Conservation (phyloP, 106 monocot genomes). For the Dendrobium huoshanense region DNA sequence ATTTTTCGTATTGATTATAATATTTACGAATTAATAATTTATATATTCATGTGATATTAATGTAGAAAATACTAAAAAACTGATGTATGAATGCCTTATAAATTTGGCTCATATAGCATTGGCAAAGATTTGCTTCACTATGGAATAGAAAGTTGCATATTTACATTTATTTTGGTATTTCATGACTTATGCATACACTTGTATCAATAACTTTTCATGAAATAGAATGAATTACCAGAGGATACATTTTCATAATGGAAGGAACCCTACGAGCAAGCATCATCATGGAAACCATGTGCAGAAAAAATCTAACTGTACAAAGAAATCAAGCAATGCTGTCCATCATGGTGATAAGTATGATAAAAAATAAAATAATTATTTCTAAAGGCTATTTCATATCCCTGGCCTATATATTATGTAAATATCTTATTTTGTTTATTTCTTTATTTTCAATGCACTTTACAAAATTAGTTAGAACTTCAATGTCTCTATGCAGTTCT, state of each 20-base stretch:
- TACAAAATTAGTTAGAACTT: background rate
- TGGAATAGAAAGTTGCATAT: background rate
- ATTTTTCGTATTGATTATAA: too few species aligned
- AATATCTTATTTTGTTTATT: background rate
- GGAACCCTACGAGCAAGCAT: constrained; percentile 32
- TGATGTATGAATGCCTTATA: constrained; percentile 44
- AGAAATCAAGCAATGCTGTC: constrained; percentile 10
- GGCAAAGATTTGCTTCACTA: constrained; percentile 26
- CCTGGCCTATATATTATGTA: too few species aligned
- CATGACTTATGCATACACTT: background rate
- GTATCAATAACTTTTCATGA: constrained; percentile 4
- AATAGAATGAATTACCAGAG: constrained; percentile 26
- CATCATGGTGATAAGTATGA: constrained; percentile 34
- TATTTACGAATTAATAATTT: too few species aligned
- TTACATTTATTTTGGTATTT: background rate
- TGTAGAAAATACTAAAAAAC: constrained; percentile 12
- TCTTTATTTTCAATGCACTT: background rate
- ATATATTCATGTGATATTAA: constrained; percentile 2
- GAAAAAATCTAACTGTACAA: too few species aligned
- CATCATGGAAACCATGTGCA: constrained; percentile 65
- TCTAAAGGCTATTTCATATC: background rate
- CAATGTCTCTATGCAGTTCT: background rate
- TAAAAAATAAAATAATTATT: background rate
- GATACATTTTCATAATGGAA: constrained; percentile 35
- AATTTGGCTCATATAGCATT: constrained; percentile 31